Base-by-base conservation (phyloP, 176 grass and related monocot species). In the Musa beccarii region DNA sequence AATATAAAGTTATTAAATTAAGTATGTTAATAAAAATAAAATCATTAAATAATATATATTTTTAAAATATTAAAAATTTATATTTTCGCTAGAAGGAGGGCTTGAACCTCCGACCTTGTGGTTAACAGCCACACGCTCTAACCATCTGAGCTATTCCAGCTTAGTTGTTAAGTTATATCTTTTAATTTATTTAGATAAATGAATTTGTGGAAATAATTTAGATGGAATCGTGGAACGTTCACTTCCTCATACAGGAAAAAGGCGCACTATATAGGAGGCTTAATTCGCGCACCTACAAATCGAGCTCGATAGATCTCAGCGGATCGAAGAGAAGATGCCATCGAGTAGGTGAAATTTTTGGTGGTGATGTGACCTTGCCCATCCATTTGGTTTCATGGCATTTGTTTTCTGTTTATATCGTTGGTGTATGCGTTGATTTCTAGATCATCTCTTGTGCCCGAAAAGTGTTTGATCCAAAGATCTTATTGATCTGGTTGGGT, bases 81-180 rank as follows among this genome's bases (percentile, higher is more conserved):
- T 34, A 29, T 5, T 34, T 29, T 4, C 80, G 85, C 76, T 83
- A 79, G 85, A 87, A 83, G 80, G 76, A 87, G 80, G 85, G 85
- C n/a, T 87, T 53, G 80, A 87, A 83, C 80, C 76, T 83, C 80
- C 85, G 80, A 86, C 80, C 85, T 86, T 86, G 28, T 83, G 80
- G 85, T 83, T 87, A 87, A 87, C 76, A 83, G 85, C 85, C 85
- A 87, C 59, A 87, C 80, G 85, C 85, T 83, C 80, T 87, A 87
- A 79, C 85, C 85, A 87, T 72, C 80, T 83, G 80, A 87, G 70
- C 85, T 87, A 87, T 83, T 83, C 80, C 80, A 83, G 76, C 85
- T 57, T 26, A 6, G 4, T 6, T 6, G 0, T 0, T 6, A 0
- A 0, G 0, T 6, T 0, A 0, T 43, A 0, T 43, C 5, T 6